Evolutionary conservation across 345 rosid genomes (phyloP).

Genomic region (Euphorbia peplus): DNA sequence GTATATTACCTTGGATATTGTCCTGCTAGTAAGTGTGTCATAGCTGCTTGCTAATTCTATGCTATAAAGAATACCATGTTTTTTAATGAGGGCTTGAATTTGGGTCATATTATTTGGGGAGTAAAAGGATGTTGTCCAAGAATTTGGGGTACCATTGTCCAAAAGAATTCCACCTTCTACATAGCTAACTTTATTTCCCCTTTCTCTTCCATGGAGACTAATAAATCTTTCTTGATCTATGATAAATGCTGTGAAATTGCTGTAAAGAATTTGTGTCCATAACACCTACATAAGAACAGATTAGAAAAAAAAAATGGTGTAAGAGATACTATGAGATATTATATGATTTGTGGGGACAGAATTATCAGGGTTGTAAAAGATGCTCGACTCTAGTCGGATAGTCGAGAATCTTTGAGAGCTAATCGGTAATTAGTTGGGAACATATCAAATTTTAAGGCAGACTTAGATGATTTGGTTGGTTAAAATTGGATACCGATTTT

Average conservation of each 20-base stretch:
- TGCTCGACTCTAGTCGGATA: too few species aligned
- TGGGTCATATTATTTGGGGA: slow-evolving; percentile 4
- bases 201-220: not conserved
- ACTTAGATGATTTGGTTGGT: too few species aligned
- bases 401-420: too few species aligned
- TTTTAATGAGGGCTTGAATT: slow-evolving; percentile 14
- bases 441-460: too few species aligned
- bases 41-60: slow-evolving; percentile 20
- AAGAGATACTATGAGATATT: too few species aligned
- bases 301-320: too few species aligned
- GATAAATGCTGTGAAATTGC: slow-evolving; percentile 17
- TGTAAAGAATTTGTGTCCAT: slow-evolving; percentile 24
- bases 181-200: slow-evolving; percentile 8
- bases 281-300: slow-evolving; percentile 8
- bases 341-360: too few species aligned
- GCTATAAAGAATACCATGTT: slow-evolving; percentile 21
- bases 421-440: too few species aligned
- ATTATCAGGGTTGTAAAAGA: too few species aligned
- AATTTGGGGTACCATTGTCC: slow-evolving; percentile 26
- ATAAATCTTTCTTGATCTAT: slow-evolving; percentile 22
- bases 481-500: too few species aligned
- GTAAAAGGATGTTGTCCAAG: slow-evolving; percentile 20
- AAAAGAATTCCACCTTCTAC: slow-evolving; percentile 24
- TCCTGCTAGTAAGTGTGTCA: not conserved
- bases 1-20: slow-evolving; percentile 8